Evolutionary conservation across 495 filamentous ascomycete species (phyloP).

Genomic region (Neurospora sp.): DNA sequence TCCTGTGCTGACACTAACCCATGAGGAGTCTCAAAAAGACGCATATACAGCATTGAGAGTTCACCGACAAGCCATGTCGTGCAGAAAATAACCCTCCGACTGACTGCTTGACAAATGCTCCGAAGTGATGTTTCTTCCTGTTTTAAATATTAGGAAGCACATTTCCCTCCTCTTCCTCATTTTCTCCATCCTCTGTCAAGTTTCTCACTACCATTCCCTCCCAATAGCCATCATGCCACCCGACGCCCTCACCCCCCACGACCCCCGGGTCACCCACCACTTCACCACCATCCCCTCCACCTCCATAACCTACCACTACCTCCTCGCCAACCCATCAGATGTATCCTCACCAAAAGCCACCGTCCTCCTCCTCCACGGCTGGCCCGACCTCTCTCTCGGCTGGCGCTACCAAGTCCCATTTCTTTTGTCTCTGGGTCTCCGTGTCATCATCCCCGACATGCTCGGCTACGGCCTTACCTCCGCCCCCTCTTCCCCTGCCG

Average conservation of each 20-base stretch:
- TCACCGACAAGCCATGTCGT: background rate
- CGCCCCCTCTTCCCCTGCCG: conserved; percentile 32
- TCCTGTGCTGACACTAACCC: background rate
- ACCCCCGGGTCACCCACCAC: background rate
- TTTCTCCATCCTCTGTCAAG: background rate
- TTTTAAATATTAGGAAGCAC: background rate
- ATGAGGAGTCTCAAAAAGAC: background rate
- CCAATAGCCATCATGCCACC: background rate
- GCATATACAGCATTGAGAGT: background rate
- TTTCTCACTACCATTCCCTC: no score
- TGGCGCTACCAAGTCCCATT: conserved; percentile 78
- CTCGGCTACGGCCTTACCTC: conserved; percentile 68
- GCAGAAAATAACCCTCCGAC: background rate
- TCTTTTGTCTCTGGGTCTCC: conserved; percentile 52
- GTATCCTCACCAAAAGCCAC: background rate
- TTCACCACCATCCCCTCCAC: background rate
- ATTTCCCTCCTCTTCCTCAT: background rate
- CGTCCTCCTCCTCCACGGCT: background rate
- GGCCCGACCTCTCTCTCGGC: conserved; percentile 56
- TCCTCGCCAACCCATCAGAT: background rate
- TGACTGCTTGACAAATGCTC: background rate
- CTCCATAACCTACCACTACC: background rate
- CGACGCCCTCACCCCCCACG: background rate
- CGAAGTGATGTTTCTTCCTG: background rate
- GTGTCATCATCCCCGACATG: conserved; percentile 33